Evolutionary conservation across 306 rosid genomes (phyloP).

Genomic region (Neltuma alba): DNA sequence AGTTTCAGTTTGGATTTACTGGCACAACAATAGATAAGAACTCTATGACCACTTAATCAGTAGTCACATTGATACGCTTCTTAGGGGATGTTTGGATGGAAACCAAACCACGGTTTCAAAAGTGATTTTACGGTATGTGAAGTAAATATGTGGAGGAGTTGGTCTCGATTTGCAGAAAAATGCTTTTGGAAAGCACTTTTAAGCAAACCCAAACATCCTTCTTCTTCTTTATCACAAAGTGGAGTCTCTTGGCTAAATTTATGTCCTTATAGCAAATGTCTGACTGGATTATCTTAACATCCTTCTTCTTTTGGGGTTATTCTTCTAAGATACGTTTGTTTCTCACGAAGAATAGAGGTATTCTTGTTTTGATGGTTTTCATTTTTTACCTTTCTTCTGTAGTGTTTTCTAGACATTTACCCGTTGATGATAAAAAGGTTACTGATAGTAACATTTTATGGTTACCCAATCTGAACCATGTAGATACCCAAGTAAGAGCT

Average conservation of each 20-base stretch:
- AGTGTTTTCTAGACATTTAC: not conserved
- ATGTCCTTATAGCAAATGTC: constrained; percentile 1
- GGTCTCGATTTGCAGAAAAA: no score
- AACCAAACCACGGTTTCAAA: no score
- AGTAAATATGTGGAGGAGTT: no score
- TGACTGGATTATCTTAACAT: constrained; percentile 9
- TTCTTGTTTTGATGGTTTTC: not conserved
- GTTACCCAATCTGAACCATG: not conserved
- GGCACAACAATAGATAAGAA: not conserved
- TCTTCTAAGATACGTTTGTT: not conserved
- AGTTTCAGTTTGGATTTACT: constrained; percentile 11
- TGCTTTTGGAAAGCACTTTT: no score
- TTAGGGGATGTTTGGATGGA: no score
- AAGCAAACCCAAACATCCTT: no score
- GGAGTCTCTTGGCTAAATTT: not conserved
- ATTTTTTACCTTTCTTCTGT: not conserved
- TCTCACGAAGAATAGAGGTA: not conserved
- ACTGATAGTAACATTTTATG: no score
- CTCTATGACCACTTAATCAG: not conserved
- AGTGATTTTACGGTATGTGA: no score
- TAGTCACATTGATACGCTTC: constrained; percentile 2
- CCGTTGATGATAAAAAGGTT: not conserved
- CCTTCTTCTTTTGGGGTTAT: not conserved
- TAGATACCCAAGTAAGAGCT: not conserved
- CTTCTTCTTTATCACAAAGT: not conserved